A percentile compares a stretch with the other conserved stretches of the same genome.
These are phyloP conservation scores for Carex parvula DNA, from an alignment of 176 grass and related monocot species.

Conservation along the genomic window DNA sequence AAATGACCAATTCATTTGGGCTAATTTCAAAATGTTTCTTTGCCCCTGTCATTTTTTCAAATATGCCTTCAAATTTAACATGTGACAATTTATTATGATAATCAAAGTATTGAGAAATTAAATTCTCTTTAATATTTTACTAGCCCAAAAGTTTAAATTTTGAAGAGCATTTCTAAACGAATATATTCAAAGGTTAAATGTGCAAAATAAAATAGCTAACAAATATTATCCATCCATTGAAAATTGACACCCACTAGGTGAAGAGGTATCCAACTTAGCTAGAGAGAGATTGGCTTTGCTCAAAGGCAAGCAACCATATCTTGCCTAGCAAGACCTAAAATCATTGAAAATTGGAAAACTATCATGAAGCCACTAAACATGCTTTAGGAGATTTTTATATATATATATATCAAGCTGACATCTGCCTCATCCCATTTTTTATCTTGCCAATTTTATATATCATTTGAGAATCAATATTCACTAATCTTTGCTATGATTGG, in stretches of 20 bases:
- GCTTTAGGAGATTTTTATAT: background rate
- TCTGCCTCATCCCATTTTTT: background rate
- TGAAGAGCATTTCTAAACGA: background rate
- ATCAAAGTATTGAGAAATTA: background rate
- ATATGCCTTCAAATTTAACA: background rate
- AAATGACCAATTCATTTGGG: background rate
- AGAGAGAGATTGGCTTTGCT: conserved; percentile 6
- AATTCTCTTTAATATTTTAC: background rate
- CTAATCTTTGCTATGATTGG: conserved; percentile 10
- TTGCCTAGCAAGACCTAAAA: conserved; percentile 4
- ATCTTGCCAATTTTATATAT: background rate
- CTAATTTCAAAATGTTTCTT: background rate
- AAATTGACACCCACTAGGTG: conserved; percentile 18
- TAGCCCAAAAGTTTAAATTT: conserved; percentile 1
- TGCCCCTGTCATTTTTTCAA: background rate
- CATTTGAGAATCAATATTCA: conserved; percentile 13
- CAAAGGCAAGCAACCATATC: conserved; percentile 13
- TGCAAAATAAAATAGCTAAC: conserved; percentile 17
- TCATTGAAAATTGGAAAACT: conserved; percentile 11
- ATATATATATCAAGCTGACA: conserved; percentile 18
- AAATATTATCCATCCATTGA: conserved; percentile 14
- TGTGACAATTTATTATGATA: conserved; percentile 4
- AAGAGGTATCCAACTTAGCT: conserved; percentile 24
- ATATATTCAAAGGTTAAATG: conserved; percentile 25
- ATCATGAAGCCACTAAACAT: conserved; percentile 19